Conservation (phyloP, 495 filamentous ascomycete species). For the Neurospora sp. region DNA sequence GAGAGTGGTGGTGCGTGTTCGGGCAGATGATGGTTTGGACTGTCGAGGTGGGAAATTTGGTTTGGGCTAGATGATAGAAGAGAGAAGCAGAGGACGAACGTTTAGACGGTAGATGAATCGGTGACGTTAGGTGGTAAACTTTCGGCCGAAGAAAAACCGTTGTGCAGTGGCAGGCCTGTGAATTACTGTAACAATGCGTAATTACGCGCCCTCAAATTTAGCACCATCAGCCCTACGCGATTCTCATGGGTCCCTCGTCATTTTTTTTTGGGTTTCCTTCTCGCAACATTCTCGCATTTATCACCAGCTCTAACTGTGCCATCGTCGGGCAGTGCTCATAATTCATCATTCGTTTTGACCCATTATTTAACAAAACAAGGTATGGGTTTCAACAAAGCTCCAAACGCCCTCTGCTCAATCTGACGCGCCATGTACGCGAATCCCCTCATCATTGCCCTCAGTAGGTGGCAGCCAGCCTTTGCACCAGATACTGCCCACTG, state of each 20-base stretch:
- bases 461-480: constrained; percentile 69
- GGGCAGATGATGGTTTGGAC: neutral
- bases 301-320: neutral
- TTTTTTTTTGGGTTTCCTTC: neutral
- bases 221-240: neutral
- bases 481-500: constrained; percentile 72
- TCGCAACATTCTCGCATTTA: neutral
- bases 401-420: neutral
- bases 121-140: neutral
- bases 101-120: neutral
- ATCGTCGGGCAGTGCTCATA: neutral
- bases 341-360: neutral
- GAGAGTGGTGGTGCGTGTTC: neutral
- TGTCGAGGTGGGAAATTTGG: too few relatives aligned
- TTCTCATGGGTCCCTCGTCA: neutral
- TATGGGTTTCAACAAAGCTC: neutral
- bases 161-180: neutral
- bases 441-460: constrained; percentile 8
- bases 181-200: neutral
- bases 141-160: neutral
- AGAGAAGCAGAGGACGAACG: neutral
- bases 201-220: neutral
- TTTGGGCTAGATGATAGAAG: neutral
- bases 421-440: neutral
- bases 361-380: neutral